These are phyloP conservation scores for Bidens hawaiensis DNA, from an alignment of 140 eudicot species.

Conservation along the genomic window DNA sequence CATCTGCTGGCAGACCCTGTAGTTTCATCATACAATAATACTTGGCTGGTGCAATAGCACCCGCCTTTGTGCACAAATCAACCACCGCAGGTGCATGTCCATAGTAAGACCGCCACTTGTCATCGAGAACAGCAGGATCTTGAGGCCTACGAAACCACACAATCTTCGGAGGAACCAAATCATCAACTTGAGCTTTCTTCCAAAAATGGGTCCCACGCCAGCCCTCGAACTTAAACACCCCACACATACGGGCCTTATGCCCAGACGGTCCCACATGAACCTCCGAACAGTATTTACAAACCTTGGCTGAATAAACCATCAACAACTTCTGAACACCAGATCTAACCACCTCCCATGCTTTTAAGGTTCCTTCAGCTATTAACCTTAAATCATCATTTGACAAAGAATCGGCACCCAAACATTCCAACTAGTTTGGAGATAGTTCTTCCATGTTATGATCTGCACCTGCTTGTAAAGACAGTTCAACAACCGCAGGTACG, in stretches of 20 bases:
- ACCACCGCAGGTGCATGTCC: constrained; percentile 97
- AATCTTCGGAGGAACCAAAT: constrained; percentile 70
- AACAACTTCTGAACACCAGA: constrained; percentile 51
- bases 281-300: constrained; percentile 34
- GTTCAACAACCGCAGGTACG: constrained; percentile 72
- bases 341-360: constrained; percentile 78
- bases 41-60: constrained; percentile 56
- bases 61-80: constrained; percentile 83
- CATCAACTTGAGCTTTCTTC: constrained; percentile 80
- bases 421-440: not conserved
- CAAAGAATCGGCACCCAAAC: constrained; percentile 26
- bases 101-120: constrained; percentile 59
- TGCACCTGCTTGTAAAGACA: constrained; percentile 83
- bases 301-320: constrained; percentile 70
- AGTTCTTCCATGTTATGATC: constrained; percentile 21
- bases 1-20: constrained; percentile 57
- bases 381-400: constrained; percentile 36
- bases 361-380: constrained; percentile 44
- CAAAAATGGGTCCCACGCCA: constrained; percentile 71
- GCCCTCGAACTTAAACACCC: constrained; percentile 67
- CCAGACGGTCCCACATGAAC: constrained; percentile 91
- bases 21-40: constrained; percentile 78
- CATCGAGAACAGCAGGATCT: constrained; percentile 64
- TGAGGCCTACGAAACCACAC: constrained; percentile 82
- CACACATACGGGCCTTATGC: constrained; percentile 88